Percentiles rank a stretch among this genome's conserved stretches.
Evolutionary conservation across 2,329 filamentous ascomycete genomes (phyloP).

Genomic region (Cordyceps cateniannulata): DNA sequence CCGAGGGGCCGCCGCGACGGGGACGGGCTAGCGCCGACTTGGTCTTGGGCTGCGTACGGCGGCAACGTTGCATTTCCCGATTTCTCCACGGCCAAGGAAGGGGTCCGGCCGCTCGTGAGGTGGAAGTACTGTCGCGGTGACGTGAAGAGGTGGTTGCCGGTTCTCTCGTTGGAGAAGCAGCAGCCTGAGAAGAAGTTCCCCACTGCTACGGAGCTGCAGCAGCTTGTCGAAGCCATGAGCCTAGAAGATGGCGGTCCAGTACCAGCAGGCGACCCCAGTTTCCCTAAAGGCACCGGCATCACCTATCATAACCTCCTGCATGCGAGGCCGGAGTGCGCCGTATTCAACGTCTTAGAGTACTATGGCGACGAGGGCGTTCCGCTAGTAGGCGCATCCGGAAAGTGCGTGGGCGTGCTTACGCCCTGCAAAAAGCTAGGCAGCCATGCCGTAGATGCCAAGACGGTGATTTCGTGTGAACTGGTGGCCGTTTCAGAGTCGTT

Average conservation of each 20-base stretch:
- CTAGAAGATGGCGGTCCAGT: neutral
- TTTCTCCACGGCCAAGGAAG: slow-evolving; percentile 5
- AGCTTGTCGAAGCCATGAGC: neutral
- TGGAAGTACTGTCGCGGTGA: slow-evolving; percentile 10
- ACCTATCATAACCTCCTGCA: neutral
- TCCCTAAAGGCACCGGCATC: neutral
- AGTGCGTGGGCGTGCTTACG: slow-evolving; percentile 7
- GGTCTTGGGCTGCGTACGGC: slow-evolving; percentile 7
- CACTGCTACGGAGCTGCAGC: neutral
- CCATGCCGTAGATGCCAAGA: slow-evolving; percentile 1
- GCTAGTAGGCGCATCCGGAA: neutral
- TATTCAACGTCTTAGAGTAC: slow-evolving; percentile 3
- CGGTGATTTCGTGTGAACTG: slow-evolving; percentile 1
- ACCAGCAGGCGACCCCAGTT: neutral
- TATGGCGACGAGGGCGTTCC: slow-evolving; percentile 10
- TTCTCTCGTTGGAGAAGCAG: slow-evolving; percentile 7
- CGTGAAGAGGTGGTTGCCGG: neutral
- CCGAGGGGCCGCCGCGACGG: neutral
- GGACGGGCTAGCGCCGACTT: neutral
- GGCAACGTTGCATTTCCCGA: slow-evolving; percentile 5
- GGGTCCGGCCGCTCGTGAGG: slow-evolving; percentile 7
- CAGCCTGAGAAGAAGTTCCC: slow-evolving; percentile 1
- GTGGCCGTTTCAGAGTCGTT: slow-evolving; percentile 6
- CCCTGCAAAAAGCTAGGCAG: slow-evolving; percentile 8
- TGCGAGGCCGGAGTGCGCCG: slow-evolving; percentile 4